Evolutionary conservation across 2,329 filamentous ascomycete species (phyloP).

Genomic region (Stagonosporopsis cucurbitacearum): DNA sequence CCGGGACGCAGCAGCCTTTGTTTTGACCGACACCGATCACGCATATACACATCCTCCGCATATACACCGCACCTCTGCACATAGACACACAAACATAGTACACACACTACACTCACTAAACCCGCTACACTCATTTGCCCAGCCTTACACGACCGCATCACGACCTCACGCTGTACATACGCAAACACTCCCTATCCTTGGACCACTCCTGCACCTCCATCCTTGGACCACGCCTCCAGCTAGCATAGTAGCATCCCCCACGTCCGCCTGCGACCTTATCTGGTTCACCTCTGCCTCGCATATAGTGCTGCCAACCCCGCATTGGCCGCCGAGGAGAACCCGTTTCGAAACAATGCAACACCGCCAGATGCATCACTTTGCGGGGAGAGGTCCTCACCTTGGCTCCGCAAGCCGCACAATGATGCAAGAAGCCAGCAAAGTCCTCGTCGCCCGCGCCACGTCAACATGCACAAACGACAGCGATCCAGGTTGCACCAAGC

Average conservation of each 20-base stretch:
- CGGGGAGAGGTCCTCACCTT: constrained; percentile 30
- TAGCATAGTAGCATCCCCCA: constrained; percentile 11
- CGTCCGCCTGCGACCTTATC: constrained; percentile 9
- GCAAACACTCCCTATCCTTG: constrained; percentile 9
- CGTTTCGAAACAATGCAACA: constrained; percentile 35
- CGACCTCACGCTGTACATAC: constrained; percentile 48
- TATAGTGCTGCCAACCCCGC: constrained; percentile 26
- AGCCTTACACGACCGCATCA: constrained; percentile 38
- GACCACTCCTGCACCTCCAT: not conserved
- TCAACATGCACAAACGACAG: constrained; percentile 42
- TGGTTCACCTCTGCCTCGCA: constrained; percentile 22
- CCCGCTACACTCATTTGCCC: constrained; percentile 15
- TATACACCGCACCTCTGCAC: constrained; percentile 4
- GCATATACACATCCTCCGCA: not conserved
- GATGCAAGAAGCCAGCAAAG: constrained; percentile 33
- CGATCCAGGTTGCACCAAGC: constrained; percentile 46
- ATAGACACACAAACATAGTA: too few relatives aligned
- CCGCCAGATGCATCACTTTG: constrained; percentile 40
- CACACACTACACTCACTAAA: too few relatives aligned
- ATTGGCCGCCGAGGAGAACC: constrained; percentile 26
- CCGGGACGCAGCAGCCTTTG: constrained; percentile 26
- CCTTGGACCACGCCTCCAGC: not conserved
- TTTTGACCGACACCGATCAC: constrained; percentile 23
- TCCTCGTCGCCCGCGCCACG: constrained; percentile 35
- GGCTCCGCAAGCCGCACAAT: constrained; percentile 32